A percentile compares a stretch with the other conserved stretches of the same genome.
These are phyloP conservation scores for Haplographium delicatum DNA, from an alignment of 495 filamentous ascomycete genomes.

Conservation along the genomic window DNA sequence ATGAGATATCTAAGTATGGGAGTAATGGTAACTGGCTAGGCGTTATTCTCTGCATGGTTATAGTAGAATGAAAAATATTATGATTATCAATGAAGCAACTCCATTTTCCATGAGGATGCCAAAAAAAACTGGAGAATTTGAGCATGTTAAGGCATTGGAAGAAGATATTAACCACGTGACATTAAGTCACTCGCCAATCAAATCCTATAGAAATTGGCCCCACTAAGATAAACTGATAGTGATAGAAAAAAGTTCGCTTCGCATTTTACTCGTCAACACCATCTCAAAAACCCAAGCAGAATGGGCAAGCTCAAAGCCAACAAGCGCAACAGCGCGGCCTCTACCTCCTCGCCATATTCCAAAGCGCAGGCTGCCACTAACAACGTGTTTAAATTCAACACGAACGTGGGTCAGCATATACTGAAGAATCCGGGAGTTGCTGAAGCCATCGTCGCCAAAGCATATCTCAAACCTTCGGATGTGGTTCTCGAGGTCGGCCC, in stretches of 20 bases:
- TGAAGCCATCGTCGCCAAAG: constrained; percentile 79
- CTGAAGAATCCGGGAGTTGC: constrained; percentile 94
- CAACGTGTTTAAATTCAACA: constrained; percentile 81
- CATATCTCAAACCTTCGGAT: constrained; percentile 84
- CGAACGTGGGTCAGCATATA: constrained; percentile 83
- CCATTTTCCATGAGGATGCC: too few relatives aligned
- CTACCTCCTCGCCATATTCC: constrained; percentile 50
- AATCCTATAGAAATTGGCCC: too few relatives aligned
- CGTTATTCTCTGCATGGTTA: background rate
- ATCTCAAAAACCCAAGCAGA: too few relatives aligned
- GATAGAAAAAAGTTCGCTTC: too few relatives aligned
- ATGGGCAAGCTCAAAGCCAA: constrained; percentile 59
- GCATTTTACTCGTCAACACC: too few relatives aligned
- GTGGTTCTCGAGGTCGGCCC: constrained; percentile 49
- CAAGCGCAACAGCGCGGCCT: constrained; percentile 54
- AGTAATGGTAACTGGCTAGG: background rate
- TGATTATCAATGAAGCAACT: too few relatives aligned
- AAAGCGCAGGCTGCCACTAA: constrained; percentile 49
- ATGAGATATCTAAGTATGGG: background rate
- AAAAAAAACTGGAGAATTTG: too few relatives aligned
- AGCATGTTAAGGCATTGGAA: too few relatives aligned
- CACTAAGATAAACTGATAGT: too few relatives aligned
- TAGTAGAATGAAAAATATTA: too few relatives aligned
- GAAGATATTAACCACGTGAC: too few relatives aligned
- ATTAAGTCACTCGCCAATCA: too few relatives aligned